Evolutionary conservation across 2,329 filamentous ascomycete genomes (phyloP).

Genomic region (Botrytis byssoidea): DNA sequence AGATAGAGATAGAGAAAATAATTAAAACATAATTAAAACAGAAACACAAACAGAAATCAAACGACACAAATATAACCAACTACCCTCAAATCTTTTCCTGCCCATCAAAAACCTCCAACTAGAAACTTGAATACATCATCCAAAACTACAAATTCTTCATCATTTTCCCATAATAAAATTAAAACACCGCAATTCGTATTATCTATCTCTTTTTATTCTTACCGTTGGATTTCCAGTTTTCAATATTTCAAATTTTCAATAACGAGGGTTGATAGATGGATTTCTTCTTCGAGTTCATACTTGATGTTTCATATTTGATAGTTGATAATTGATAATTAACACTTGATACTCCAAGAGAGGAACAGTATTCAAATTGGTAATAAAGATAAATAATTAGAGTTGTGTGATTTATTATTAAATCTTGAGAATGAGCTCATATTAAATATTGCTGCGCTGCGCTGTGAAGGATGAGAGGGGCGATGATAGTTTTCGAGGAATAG

Average conservation of each 20-base stretch:
- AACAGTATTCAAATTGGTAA: too few species aligned
- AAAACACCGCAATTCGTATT: too few species aligned
- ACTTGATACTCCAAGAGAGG: background rate
- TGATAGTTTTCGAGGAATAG: background rate
- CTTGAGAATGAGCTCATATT: background rate
- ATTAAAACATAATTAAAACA: too few species aligned
- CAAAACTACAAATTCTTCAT: too few species aligned
- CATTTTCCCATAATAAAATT: too few species aligned
- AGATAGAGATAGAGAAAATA: background rate
- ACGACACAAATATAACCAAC: rapidly evolving
- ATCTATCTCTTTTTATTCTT: too few species aligned
- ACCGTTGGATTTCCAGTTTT: too few species aligned
- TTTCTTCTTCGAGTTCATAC: rapidly evolving
- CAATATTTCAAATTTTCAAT: background rate
- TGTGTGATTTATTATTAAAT: background rate
- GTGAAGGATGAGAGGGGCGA: background rate
- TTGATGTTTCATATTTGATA: background rate
- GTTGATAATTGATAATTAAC: background rate
- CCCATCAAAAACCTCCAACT: too few species aligned
- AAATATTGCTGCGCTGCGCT: background rate
- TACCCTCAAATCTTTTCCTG: background rate
- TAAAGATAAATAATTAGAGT: background rate
- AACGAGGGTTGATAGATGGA: background rate
- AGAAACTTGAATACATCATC: too few species aligned
- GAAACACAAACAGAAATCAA: background rate